Conservation (phyloP, 1,284 basidiomycete species). For the Schizophyllum amplum region DNA sequence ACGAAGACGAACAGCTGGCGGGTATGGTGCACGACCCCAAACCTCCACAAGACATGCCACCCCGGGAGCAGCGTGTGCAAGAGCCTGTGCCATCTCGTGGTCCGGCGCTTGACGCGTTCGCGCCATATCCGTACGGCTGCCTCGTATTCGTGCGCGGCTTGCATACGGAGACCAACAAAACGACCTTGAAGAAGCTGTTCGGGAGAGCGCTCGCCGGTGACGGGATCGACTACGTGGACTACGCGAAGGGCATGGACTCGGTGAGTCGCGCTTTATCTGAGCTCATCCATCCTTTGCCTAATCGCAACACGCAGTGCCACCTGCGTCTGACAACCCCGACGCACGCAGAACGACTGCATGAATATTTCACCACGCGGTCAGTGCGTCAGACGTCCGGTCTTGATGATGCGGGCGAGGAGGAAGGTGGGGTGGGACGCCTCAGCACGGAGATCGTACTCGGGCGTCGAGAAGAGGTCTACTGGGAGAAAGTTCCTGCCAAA, state of each 20-base stretch:
- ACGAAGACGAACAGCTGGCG: constrained; percentile 17
- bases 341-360: constrained; percentile 36
- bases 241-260: constrained; percentile 64
- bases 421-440: constrained; percentile 25
- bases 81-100: background rate
- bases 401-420: constrained; percentile 30
- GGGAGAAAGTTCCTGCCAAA: constrained; percentile 70
- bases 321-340: constrained; percentile 53
- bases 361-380: constrained; percentile 31
- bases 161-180: constrained; percentile 69
- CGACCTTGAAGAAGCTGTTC: constrained; percentile 58
- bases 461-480: constrained; percentile 62
- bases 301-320: constrained; percentile 43
- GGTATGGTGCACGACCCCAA: background rate
- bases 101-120: constrained; percentile 19
- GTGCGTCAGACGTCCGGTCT: constrained; percentile 40
- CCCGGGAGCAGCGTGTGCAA: background rate
- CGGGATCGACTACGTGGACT: constrained; percentile 69
- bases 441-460: constrained; percentile 49
- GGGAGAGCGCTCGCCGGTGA: constrained; percentile 27
- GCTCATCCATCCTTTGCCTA: background rate
- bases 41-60: background rate
- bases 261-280: constrained; percentile 26
- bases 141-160: constrained; percentile 63
- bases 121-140: constrained; percentile 52